A percentile compares a stretch with the other conserved stretches of the same genome.
These are phyloP conservation scores for Psilocybe cyanescens DNA, from an alignment of 768 basidiomycete species.

Conservation along the genomic window DNA sequence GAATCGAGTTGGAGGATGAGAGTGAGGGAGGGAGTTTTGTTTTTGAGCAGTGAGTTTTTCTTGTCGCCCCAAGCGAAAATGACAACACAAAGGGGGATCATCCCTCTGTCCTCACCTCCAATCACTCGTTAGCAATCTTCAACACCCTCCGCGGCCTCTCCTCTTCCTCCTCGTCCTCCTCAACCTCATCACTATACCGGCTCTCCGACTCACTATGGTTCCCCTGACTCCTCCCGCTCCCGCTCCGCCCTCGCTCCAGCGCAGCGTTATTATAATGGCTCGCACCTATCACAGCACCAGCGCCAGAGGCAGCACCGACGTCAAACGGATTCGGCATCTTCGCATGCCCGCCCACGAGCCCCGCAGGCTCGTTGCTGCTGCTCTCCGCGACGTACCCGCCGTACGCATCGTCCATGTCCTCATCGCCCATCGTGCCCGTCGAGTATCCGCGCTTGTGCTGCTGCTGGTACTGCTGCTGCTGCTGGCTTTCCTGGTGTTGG, in stretches of 20 bases:
- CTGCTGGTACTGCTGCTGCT: neutral
- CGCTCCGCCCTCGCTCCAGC: neutral
- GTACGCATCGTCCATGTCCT: constrained; percentile 33
- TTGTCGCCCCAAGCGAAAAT: no score
- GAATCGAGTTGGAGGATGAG: no score
- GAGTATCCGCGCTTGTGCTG: constrained; percentile 13
- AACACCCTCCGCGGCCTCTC: neutral
- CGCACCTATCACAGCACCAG: neutral
- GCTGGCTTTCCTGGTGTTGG: neutral
- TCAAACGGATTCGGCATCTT: neutral
- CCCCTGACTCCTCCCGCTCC: neutral
- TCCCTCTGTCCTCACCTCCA: neutral
- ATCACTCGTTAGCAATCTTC: neutral
- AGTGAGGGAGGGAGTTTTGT: no score
- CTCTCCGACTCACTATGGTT: neutral
- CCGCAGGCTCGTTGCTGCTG: neutral
- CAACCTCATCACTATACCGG: neutral
- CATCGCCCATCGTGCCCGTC: constrained; percentile 14
- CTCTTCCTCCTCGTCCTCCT: neutral
- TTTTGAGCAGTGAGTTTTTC: no score
- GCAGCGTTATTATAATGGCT: neutral
- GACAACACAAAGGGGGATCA: no score
- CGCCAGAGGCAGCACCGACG: neutral
- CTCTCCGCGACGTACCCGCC: constrained; percentile 34
- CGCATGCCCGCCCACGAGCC: neutral